These are phyloP conservation scores for Vaccinium macrocarpon DNA, from an alignment of 148 eudicot species.

Conservation along the genomic window DNA sequence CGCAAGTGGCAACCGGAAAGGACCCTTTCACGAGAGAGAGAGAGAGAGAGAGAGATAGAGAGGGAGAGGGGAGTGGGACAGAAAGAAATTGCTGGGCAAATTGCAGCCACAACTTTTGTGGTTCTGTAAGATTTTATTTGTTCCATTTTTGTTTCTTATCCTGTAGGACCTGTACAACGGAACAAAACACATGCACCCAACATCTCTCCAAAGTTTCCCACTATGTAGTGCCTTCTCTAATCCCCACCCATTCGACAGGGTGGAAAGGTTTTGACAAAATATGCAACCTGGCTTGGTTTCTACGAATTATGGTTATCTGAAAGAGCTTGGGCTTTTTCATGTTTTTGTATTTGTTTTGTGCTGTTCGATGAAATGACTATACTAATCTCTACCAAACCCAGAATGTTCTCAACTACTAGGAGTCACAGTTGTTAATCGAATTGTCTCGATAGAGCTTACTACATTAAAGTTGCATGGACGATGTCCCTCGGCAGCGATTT, in stretches of 20 bases:
- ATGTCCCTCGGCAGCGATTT: too few species aligned
- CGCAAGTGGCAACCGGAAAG: constrained; percentile 11
- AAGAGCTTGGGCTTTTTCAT: not conserved
- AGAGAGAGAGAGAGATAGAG: not conserved
- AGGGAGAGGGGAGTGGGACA: not conserved
- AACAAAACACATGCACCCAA: not conserved
- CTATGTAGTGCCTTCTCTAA: not conserved
- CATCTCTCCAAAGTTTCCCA: not conserved
- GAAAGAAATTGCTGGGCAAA: not conserved
- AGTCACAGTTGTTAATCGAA: too few species aligned
- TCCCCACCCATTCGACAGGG: not conserved
- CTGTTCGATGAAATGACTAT: not conserved
- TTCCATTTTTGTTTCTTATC: not conserved
- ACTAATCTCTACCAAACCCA: not conserved
- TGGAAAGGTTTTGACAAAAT: not conserved
- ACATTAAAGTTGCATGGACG: too few species aligned
- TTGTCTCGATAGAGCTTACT: too few species aligned
- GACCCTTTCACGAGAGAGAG: not conserved
- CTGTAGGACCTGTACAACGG: not conserved
- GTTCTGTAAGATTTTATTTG: not conserved
- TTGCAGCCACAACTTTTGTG: constrained; percentile 4
- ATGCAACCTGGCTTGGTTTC: not conserved
- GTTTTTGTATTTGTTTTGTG: not conserved
- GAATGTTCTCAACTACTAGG: too few species aligned
- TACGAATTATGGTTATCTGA: not conserved